Base-by-base conservation (phyloP, 2,329 filamentous ascomycete genomes). In the Cladosporium sp. region DNA sequence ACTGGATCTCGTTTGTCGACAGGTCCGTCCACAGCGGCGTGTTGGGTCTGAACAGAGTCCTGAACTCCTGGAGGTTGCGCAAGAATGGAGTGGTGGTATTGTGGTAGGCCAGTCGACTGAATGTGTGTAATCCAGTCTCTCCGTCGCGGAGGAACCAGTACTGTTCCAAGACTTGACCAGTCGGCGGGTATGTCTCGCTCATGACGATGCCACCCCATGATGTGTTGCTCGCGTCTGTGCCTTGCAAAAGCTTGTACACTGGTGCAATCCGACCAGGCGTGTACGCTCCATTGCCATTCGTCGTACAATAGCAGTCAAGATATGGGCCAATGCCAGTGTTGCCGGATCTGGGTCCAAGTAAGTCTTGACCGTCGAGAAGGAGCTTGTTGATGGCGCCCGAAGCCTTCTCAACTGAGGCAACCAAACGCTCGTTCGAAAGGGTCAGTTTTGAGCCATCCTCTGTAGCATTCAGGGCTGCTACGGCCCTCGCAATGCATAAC, bases 71-170 rank as follows among this genome's bases (percentile, higher is more conserved):
- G 8, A 89, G 72, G 65, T 86, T 86, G 12, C 87, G 80, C 59
- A 88, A 75, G 67, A 85, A 85, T 0, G 86, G 86, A 1, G 78
- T 83, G 0, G 82, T 83, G 66, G 83, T 80, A 72, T 88, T 88
- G 73, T 86, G 78, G 69, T 90, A 90, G 0, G 82, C 80, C 11
- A 88, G 75, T n/a, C 86, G 82, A 66, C 82, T 85, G 74, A 89
- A 89, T 0, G 82, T 84, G 71, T 89, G 87, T 41, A 89, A 74
- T 0, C 87, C 87, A 0, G 87, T 88, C 73, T 90, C 87, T 1
- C 84, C 84, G 54, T 88, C 86, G 12, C 85, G 79, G 2, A 89
- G 76, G 70, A 89, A 89, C 85, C 86, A 89, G 74, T 88, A 89
- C 71, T 89, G 87, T 71, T 89, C 83, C 18, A 90, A 78, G 6